phyloP scores from a whole-genome alignment of 1,284 basidiomycete genomes.

The Singerocomus inundabilis region DNA sequence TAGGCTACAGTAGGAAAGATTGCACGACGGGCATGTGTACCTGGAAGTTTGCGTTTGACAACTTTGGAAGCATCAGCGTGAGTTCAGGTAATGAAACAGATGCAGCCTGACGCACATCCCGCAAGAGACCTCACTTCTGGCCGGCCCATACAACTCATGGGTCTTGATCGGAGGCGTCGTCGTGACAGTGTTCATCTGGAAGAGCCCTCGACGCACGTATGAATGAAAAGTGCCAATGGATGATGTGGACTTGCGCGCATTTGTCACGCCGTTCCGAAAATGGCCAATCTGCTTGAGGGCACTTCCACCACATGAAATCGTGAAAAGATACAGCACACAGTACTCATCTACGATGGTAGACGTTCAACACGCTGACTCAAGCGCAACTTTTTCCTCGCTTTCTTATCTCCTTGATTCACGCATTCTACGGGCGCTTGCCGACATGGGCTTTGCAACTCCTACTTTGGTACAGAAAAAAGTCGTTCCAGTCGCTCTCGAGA shows the following conservation, averaged over 20 bases:
- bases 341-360: slow-evolving; percentile 14
- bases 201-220: not conserved
- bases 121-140: slow-evolving; percentile 29
- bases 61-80: slow-evolving; percentile 38
- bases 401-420: slow-evolving; percentile 75
- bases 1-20: slow-evolving; percentile 76
- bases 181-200: slow-evolving; percentile 6
- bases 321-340: not conserved
- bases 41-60: slow-evolving; percentile 72
- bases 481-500: slow-evolving; percentile 86
- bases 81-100: not conserved
- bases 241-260: not conserved
- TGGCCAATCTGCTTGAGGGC: not conserved
- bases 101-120: slow-evolving; percentile 34
- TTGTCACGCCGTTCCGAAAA: slow-evolving; percentile 1
- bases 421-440: slow-evolving; percentile 75
- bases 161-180: slow-evolving; percentile 17
- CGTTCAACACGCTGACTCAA: slow-evolving; percentile 39
- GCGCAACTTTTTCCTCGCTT: slow-evolving; percentile 63
- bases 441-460: slow-evolving; percentile 78
- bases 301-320: not conserved
- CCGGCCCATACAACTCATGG: slow-evolving; percentile 13
- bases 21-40: slow-evolving; percentile 80
- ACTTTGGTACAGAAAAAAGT: slow-evolving; percentile 80
- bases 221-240: not conserved